Evolutionary conservation across 176 grass and related monocot genomes (phyloP).

Genomic region (Aegilops sharonensis): DNA sequence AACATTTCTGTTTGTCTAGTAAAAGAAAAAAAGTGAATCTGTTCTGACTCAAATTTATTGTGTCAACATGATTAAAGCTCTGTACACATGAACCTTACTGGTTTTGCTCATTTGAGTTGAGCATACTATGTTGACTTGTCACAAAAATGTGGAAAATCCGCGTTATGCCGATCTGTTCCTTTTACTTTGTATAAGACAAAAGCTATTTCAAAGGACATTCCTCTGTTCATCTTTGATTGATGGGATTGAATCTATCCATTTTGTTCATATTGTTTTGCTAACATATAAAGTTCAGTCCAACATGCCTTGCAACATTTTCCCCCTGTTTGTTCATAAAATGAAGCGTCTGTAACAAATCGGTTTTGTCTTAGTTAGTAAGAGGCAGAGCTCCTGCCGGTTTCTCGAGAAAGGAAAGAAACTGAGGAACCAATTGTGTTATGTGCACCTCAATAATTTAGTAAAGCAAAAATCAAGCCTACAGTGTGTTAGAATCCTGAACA

Average conservation of each 20-base stretch:
- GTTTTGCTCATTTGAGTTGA: background rate
- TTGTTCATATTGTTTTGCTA: background rate
- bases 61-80: background rate
- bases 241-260: background rate
- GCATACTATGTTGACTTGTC: background rate
- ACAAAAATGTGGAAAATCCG: background rate
- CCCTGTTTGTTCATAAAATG: too few relatives aligned
- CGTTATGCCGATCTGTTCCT: background rate
- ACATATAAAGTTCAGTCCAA: background rate
- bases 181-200: background rate
- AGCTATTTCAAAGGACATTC: background rate
- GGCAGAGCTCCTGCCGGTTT: background rate
- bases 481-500: constrained; percentile 10
- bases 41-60: background rate
- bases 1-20: background rate
- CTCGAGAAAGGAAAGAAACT: background rate
- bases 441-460: background rate
- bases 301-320: too few relatives aligned
- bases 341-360: background rate
- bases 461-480: background rate
- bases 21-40: background rate
- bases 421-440: background rate
- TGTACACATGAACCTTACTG: background rate
- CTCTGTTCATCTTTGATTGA: background rate
- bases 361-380: background rate